Evolutionary conservation across 108 stramenopile genomes (phyloP).

Genomic region (Pseudonitzschia pungens): DNA sequence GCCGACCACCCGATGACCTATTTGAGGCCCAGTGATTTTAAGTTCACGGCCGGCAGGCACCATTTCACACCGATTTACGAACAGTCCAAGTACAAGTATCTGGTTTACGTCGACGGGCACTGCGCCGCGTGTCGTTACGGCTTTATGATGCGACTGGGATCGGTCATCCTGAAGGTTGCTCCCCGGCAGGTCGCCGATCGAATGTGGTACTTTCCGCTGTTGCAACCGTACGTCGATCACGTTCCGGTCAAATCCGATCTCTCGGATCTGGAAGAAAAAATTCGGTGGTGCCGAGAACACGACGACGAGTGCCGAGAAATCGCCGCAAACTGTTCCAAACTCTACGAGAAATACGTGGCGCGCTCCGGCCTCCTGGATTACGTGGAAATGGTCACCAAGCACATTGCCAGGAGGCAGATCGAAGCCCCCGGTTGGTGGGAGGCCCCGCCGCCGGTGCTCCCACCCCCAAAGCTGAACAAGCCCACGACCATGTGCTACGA

Average conservation of each 20-base stretch:
- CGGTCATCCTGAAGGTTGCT: conserved; percentile 96
- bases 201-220: conserved; percentile 99
- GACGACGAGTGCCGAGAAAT: conserved; percentile 94
- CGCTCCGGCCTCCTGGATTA: conserved; percentile 91
- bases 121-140: conserved; percentile 99
- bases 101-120: conserved; percentile 98
- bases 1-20: conserved; percentile 88
- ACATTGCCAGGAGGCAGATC: conserved; percentile 80
- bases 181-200: conserved; percentile 91
- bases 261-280: conserved; percentile 95
- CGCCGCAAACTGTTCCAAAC: conserved; percentile 71
- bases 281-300: conserved; percentile 94
- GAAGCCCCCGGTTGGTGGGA: conserved; percentile 67
- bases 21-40: conserved; percentile 74
- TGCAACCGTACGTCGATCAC: conserved; percentile 95
- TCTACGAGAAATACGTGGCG: conserved; percentile 86
- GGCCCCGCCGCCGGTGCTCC: conserved; percentile 42
- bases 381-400: conserved; percentile 82
- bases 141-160: conserved; percentile 99
- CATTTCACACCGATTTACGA: conserved; percentile 99
- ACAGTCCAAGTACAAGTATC: conserved; percentile 96
- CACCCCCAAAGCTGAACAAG: conserved; percentile 66
- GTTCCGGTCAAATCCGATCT: conserved; percentile 95
- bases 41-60: conserved; percentile 89
- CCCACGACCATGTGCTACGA: conserved; percentile 72